Evolutionary conservation across 768 basidiomycete genomes (phyloP), one percentile per base, ranked within the genome.

Genomic region (Podaxis pistillaris): DNA sequence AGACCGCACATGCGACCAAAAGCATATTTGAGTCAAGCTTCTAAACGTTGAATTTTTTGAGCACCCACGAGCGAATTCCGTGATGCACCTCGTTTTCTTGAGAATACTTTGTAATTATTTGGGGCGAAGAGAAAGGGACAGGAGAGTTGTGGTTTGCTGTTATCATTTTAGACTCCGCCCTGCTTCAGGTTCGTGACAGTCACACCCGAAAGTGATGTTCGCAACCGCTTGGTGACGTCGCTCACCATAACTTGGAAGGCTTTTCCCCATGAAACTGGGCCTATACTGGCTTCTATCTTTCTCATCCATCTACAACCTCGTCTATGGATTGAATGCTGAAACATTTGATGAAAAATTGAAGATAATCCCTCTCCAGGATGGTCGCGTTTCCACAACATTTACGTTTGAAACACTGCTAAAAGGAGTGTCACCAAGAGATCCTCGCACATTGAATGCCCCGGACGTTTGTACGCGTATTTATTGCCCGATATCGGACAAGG

Each of bases 371-470:
- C 81, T 97, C 37, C 78, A 81, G 5, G 92, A 98, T 71, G 96
- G 96, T 55, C 90, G 88, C 71, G 86, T 98, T 41, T 82, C 85
- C 0, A 83, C 93, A 1, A 81, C 82, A 33, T 97, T 98, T 77
- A 82, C 88, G 1, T 98, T 98, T 74, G 86, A 77, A 28, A 92
- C 90, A 0, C 62, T 85, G 12, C 71, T 89, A 53, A 74, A 78
- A 49, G 82, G 78, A n/a, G 80, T 78, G 5, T 71, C 75, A 17
- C 89, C 87, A 44, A 74, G 86, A 67, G 76, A 87, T 67, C 87
- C 89, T 58, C 73, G 74, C 60, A 81, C 76, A 11, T 71, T 84
- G 12, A 78, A 74, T 15, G 72, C 75, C 55, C 85, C 89, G 68
- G 80, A 79, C 67, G 75, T 78, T 75, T 77, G 76, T 86, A 68